Evolutionary conservation across 177 flowering plant species (phyloP), one percentile per base, ranked within the genome.

Genomic region (Vitis hybrid): DNA sequence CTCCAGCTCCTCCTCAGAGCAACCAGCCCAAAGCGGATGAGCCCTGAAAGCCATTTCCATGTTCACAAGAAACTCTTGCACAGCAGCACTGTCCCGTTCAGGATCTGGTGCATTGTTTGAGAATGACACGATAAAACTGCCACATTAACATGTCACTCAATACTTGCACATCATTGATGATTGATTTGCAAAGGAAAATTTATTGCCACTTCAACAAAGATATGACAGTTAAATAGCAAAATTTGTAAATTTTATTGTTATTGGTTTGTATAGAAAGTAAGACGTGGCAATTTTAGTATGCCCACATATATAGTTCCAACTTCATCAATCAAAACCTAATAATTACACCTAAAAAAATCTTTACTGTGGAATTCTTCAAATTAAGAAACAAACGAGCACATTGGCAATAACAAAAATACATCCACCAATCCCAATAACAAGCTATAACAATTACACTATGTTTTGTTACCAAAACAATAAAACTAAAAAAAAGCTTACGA

Each of bases 1-100:
- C 58, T 94, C 97, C 51, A 94, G 83, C 83, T 94, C 97, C 67
- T 92, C 97, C 79, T 91, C 97, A 0, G 97, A 87, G 73, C 89
- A 89, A 74, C 89, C 92, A 78, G 88, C 89, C 93, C 93, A 94
- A 63, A 94, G 93, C 2, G 95, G 80, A 78, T 94, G 97, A 70
- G 93, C 88, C 78, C 90, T 82, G 65, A 92, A 94, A 19, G 95
- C 91, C 19, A 81, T 82, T 81, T 94, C 98, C 98, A 94, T 94
- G 48, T 83, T 89, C 60, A 81, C 55, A 67, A 94, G 81, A 75
- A 92, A 94, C 32, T 84, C 89, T 78, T 94, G 98, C 50, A 92
- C 93, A 5, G 93, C 83, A 16, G 88, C 89, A 78, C 97, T 86
- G 70, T 94, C 98, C 79, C 76, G 87, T 50, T 91, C 97, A 16